Percentiles rank a stretch among this genome's conserved stretches.
phyloP scores from a whole-genome alignment of 805 yeast species.

The Brettanomyces sp. region DNA sequence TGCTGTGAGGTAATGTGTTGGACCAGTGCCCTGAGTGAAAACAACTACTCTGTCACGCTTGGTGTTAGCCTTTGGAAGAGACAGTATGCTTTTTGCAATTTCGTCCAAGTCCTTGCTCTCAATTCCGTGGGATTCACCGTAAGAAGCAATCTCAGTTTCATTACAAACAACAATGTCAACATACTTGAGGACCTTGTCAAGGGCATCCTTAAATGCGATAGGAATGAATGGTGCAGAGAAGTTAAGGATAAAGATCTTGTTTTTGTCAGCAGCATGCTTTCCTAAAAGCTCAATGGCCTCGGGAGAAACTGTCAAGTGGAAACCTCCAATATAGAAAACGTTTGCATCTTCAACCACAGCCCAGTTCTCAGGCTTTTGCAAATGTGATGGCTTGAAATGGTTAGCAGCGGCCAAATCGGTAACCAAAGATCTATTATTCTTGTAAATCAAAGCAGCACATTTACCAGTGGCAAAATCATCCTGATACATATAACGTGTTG shows the following conservation, averaged over 20 bases:
- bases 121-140: slow-evolving; percentile 76
- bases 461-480: slow-evolving; percentile 81
- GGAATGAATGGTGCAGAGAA: slow-evolving; percentile 96
- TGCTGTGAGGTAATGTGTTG: slow-evolving; percentile 67
- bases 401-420: slow-evolving; percentile 98
- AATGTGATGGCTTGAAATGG: slow-evolving; percentile 84
- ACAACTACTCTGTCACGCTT: slow-evolving; percentile 73
- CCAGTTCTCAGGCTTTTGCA: slow-evolving; percentile 89
- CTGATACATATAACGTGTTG: slow-evolving; percentile 77
- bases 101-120: slow-evolving; percentile 51
- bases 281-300: slow-evolving; percentile 87
- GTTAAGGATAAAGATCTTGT: slow-evolving; percentile 57
- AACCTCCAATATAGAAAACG: slow-evolving; percentile 94
- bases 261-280: slow-evolving; percentile 57
- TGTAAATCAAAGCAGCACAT: slow-evolving; percentile 89
- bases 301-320: slow-evolving; percentile 96
- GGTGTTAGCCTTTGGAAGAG: slow-evolving; percentile 64
- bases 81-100: slow-evolving; percentile 77
- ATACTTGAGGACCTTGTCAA: slow-evolving; percentile 73
- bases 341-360: slow-evolving; percentile 68
- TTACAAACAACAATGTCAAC: slow-evolving; percentile 89
- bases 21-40: slow-evolving; percentile 92
- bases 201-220: slow-evolving; percentile 86
- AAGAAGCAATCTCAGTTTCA: slow-evolving; percentile 94
- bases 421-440: slow-evolving; percentile 81